These are phyloP conservation scores for Cystoderma amianthinum DNA, from an alignment of 768 basidiomycete genomes.

Conservation along the genomic window DNA sequence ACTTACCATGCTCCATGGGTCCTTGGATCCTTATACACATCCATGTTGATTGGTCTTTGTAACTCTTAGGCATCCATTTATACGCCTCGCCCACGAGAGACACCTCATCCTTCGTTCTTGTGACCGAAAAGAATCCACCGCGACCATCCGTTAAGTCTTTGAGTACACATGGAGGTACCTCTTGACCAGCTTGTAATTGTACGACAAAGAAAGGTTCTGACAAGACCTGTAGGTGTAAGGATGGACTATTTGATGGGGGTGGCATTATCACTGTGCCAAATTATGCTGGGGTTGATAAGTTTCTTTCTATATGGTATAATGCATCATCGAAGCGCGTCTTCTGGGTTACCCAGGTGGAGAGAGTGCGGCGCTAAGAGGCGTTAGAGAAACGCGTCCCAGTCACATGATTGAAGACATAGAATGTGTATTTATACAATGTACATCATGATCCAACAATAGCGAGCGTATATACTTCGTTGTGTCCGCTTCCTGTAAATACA, in stretches of 20 bases:
- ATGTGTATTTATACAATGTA: neutral
- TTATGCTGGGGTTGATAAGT: too few species aligned
- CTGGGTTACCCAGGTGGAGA: neutral
- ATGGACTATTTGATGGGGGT: constrained; percentile 37
- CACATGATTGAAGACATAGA: neutral
- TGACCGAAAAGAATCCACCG: constrained; percentile 42
- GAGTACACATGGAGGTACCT: constrained; percentile 26
- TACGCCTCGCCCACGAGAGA: constrained; percentile 47
- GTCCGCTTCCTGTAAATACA: constrained; percentile 28
- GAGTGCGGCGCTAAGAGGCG: constrained; percentile 6
- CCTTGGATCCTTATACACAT: constrained; percentile 56
- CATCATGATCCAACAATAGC: constrained; percentile 22
- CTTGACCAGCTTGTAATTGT: constrained; percentile 29
- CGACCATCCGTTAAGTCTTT: constrained; percentile 17
- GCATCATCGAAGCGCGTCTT: neutral
- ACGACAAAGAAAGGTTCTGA: constrained; percentile 36
- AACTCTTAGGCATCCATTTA: constrained; percentile 24
- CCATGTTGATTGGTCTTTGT: constrained; percentile 38
- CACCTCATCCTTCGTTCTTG: constrained; percentile 53
- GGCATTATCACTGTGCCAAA: too few species aligned
- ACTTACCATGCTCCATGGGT: constrained; percentile 59
- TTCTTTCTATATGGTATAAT: too few species aligned
- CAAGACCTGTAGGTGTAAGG: constrained; percentile 41
- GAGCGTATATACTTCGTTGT: constrained; percentile 27
- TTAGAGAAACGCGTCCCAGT: neutral